Conservation (phyloP, 2,329 filamentous ascomycete genomes). For the Ophiostoma australiae region DNA sequence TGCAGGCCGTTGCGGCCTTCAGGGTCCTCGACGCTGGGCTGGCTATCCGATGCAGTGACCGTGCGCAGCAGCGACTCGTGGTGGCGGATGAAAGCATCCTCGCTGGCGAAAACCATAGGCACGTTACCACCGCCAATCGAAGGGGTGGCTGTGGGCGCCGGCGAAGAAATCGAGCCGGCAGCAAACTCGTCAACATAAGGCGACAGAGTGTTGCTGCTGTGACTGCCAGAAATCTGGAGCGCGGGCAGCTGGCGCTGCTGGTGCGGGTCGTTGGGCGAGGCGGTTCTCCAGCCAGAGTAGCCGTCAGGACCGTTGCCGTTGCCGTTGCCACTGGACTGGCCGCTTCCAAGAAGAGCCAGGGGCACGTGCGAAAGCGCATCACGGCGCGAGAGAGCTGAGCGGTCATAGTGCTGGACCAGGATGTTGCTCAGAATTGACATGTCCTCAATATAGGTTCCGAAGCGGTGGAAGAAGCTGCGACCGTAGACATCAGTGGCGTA, state of each 20-base stretch:
- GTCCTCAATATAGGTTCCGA: constrained; percentile 34
- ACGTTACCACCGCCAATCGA: constrained; percentile 22
- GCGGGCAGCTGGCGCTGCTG: constrained; percentile 16
- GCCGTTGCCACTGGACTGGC: neutral
- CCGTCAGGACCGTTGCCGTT: neutral
- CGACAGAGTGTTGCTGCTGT: constrained; percentile 20
- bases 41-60: constrained; percentile 35
- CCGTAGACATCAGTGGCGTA: constrained; percentile 46
- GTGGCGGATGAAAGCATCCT: constrained; percentile 32
- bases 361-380: constrained; percentile 47
- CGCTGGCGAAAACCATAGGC: constrained; percentile 26
- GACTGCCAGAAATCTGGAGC: constrained; percentile 14
- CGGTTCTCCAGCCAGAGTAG: constrained; percentile 16
- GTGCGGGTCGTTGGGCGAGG: constrained; percentile 15
- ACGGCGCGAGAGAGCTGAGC: constrained; percentile 36
- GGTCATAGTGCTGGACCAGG: constrained; percentile 37
- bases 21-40: constrained; percentile 38
- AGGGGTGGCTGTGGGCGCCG: constrained; percentile 18
- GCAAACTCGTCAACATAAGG: constrained; percentile 25
- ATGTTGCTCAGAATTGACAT: constrained; percentile 34
- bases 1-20: constrained; percentile 54
- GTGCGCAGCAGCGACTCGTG: constrained; percentile 38
- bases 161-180: constrained; percentile 2
- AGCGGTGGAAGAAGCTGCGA: constrained; percentile 48
- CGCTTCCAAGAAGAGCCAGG: constrained; percentile 25